Evolutionary conservation across 176 grass and related monocot species (phyloP).

Genomic region (Avena eriantha): DNA sequence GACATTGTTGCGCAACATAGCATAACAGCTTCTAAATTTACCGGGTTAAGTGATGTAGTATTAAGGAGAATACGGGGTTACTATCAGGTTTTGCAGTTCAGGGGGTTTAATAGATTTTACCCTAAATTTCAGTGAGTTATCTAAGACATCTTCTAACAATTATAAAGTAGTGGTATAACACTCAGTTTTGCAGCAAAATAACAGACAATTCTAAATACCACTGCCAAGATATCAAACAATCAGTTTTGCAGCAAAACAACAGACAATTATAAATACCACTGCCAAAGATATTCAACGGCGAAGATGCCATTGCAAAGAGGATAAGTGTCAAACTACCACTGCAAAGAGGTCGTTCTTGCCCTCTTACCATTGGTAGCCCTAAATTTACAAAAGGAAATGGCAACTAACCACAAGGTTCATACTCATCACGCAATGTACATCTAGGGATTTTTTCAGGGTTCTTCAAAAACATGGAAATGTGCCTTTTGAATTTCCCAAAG

Average conservation of each 20-base stretch:
- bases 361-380: background rate
- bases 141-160: background rate
- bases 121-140: background rate
- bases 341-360: background rate
- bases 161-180: background rate
- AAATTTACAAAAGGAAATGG: background rate
- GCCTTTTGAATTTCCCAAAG: background rate
- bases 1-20: background rate
- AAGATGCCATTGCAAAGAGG: background rate
- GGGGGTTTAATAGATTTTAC: background rate
- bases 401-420: background rate
- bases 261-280: background rate
- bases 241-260: background rate
- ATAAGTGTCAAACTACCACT: constrained; percentile 7
- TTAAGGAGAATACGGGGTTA: background rate
- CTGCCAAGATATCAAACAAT: background rate
- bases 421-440: background rate
- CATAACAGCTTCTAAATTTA: background rate
- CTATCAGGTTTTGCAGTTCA: background rate
- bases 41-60: background rate
- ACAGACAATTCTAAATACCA: constrained; percentile 3
- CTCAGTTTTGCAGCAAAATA: constrained; percentile 7
- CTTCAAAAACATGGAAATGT: background rate
- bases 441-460: background rate
- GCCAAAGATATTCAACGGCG: background rate